Evolutionary conservation across 805 yeast species (phyloP), one percentile per base, ranked within the genome.

Genomic region (Candida sanyiensis): DNA sequence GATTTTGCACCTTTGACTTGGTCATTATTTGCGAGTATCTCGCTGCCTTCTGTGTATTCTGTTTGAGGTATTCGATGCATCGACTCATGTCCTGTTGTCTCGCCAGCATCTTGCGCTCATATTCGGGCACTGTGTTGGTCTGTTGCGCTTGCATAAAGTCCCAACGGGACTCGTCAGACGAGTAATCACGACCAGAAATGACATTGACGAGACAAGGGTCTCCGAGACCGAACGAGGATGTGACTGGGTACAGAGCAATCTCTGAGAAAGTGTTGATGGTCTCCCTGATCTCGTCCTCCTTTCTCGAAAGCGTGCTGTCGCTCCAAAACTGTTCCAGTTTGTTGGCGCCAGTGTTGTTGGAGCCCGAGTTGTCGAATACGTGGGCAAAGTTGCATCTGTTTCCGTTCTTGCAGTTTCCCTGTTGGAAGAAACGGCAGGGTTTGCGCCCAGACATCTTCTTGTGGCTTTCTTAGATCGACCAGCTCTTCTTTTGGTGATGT

Each of bases 21-120:
- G 72, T 66, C 5, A 72, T 60, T 16, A 66, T 47, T 43, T 79
- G 83, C n/a, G 70, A 52, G 52, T 69, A 78, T 35, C 83, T 62
- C 1, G 80, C 81, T 6, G 80, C 83, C 47, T 68, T 65, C 17
- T 61, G 58, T 3, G 73, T 53, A 39, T 73, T 70, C 0, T 54
- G 56, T 8, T 50, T 51, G 3, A 77, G 35, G 30, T 59, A 64
- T 1, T 56, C 40, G 1, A 69, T 41, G 43, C 76, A 69, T 32
- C 57, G 58, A 25, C 59, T 55, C 73, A 71, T 69, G 46, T 78
- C 83, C 11, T 57, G 53, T 16, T 56, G 57, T 49, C 83, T 61
- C 4, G 69, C 63, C 2, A 49, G 48, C 28, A 75, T 47, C 35
- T 64, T 63, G 12, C 58, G 57, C 30, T 67, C 70, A 46, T 67